These are phyloP conservation scores for Diplodia intermedia DNA, from an alignment of 2,329 filamentous ascomycete species.

Conservation along the genomic window DNA sequence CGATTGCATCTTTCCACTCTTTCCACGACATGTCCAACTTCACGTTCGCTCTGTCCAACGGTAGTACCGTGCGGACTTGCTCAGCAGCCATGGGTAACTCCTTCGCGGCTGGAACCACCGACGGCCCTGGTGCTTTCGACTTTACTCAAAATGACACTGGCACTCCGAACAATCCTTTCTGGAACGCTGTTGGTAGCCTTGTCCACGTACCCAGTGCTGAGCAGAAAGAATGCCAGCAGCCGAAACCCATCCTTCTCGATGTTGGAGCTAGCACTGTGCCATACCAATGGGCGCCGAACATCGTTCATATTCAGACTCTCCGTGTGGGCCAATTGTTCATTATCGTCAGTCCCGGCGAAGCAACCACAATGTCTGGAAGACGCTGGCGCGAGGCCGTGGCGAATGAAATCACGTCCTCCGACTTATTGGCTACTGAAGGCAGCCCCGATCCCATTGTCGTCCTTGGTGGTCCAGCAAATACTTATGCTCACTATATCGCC, in stretches of 20 bases:
- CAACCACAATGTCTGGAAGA: conserved; percentile 89
- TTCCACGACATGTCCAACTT: conserved; percentile 83
- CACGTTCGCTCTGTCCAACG: conserved; percentile 75
- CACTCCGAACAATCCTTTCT: conserved; percentile 78
- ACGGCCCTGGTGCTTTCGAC: conserved; percentile 89
- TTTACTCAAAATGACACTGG: conserved; percentile 87
- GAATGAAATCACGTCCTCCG: conserved; percentile 45
- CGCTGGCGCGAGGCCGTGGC: conserved; percentile 79
- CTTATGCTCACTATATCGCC: conserved; percentile 82
- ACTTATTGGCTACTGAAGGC: conserved; percentile 24
- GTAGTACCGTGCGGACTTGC: conserved; percentile 74
- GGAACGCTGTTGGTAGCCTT: conserved; percentile 75
- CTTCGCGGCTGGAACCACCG: conserved; percentile 90
- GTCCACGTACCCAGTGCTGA: conserved; percentile 72
- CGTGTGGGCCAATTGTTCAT: conserved; percentile 85
- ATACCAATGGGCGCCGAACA: conserved; percentile 88
- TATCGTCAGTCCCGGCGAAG: conserved; percentile 84
- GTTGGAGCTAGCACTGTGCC: conserved; percentile 80
- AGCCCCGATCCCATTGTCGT: conserved; percentile 66
- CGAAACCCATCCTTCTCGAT: conserved; percentile 86
- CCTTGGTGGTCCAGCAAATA: conserved; percentile 87
- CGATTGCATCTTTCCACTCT: conserved; percentile 82
- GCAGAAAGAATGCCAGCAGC: conserved; percentile 77
- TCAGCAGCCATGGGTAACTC: conserved; percentile 88
- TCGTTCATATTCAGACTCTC: conserved; percentile 86